These are phyloP conservation scores for Alternaria ventricosa DNA, from an alignment of 2,329 filamentous ascomycete genomes.

Conservation along the genomic window DNA sequence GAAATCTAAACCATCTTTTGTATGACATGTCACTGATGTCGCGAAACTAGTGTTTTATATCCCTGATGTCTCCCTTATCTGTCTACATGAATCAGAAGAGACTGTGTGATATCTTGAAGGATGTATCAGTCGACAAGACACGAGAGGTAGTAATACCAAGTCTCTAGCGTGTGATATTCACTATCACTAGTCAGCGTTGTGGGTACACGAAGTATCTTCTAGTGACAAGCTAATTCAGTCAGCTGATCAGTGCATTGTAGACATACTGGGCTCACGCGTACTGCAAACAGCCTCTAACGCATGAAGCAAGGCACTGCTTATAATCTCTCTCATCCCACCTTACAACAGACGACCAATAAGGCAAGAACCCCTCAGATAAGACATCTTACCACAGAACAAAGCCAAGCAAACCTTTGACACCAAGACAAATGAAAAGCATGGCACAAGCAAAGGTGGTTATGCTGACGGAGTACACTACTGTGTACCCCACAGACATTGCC, in stretches of 20 bases:
- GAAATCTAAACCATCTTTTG: background rate
- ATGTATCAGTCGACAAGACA: background rate
- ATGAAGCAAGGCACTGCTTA: background rate
- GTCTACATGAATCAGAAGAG: background rate
- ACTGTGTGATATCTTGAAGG: background rate
- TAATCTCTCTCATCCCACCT: background rate
- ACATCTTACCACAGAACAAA: background rate
- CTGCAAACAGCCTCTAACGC: background rate
- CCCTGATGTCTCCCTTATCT: background rate
- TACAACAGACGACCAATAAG: background rate
- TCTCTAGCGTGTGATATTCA: background rate
- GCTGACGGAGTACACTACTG: constrained; percentile 4
- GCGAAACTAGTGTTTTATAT: background rate
- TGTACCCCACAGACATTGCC: background rate
- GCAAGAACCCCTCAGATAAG: background rate
- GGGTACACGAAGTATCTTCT: background rate
- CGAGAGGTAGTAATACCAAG: background rate
- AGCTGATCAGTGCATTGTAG: background rate
- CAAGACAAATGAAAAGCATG: background rate
- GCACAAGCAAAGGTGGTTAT: background rate
- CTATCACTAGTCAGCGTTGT: background rate
- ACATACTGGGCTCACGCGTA: background rate
- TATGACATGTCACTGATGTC: background rate
- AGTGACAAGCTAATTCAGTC: background rate
- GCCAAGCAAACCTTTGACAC: background rate